Evolutionary conservation across 2,329 filamentous ascomycete species (phyloP), one percentile per base, ranked within the genome.

Genomic region (Zarea fungicola): DNA sequence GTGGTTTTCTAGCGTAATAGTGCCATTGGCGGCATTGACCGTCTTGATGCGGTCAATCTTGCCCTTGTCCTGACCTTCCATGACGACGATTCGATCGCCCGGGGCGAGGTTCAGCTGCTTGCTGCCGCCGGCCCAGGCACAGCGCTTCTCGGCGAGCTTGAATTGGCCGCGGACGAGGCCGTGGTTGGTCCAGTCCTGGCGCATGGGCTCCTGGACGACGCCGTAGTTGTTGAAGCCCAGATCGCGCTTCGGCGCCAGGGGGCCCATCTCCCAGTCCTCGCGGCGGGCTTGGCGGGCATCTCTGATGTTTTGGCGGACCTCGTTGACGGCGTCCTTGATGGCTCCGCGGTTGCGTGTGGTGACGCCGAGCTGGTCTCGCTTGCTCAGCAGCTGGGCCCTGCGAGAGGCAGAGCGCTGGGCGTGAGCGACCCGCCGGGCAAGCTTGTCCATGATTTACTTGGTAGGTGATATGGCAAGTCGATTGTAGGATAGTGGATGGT

Each of bases 201-300:
- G 68, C 46, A 63, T 58, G 19, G 60, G 59, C 52, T 70, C 66
- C 26, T 61, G 58, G 49, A 68, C 53, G 54, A 85, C 75, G 53
- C 83, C 89, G 61, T 83, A 85, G 22, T 68, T 73, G 41, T 77
- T 75, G 56, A 76, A 70, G 52, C 85, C 86, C 32, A 84, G 71
- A 67, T 93, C 85, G 58, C 84, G 78, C 62, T 84, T 85, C 2
- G 91, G 90, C 3, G 89, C 85, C 55, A 96, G 63, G 8, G 87
- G 79, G 0, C 91, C 92, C 55, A 89, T 68, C 54, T 85, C 73
- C 81, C 87, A 95, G 65, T 92, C 84, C 63, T 95, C 86, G 52
- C 76, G 78, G 46, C 86, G 78, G 42, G 77, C 74, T 55, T 71
- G 62, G 28, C 70, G 67, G 39, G 74, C 71, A 34, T 69, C 63